Evolutionary conservation across 257 asterid genomes (phyloP).

Genomic region (Anisodus acutangulus): DNA sequence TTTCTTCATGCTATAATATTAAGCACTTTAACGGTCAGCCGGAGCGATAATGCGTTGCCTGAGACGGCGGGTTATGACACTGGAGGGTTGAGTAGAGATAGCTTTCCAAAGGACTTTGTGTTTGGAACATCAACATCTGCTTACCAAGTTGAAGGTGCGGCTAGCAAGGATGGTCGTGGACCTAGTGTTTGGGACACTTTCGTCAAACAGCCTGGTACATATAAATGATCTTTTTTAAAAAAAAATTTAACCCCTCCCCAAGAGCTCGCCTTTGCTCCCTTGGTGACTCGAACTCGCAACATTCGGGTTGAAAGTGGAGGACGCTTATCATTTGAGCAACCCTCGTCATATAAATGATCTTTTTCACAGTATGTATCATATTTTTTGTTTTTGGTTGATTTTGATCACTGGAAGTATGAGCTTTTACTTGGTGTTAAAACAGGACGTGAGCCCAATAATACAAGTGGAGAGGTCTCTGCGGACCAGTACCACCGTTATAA

Average conservation of each 20-base stretch:
- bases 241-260: no score
- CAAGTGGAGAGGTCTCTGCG: constrained; percentile 33
- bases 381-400: background rate
- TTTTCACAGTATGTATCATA: background rate
- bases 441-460: constrained; percentile 32
- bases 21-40: background rate
- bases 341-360: background rate
- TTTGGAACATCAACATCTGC: constrained; percentile 38
- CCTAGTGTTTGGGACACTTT: constrained; percentile 35
- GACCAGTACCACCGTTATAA: constrained; percentile 35
- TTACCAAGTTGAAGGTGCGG: constrained; percentile 39
- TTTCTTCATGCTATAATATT: background rate
- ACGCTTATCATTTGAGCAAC: no score
- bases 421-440: background rate
- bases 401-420: background rate
- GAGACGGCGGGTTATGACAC: constrained; percentile 2
- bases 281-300: no score
- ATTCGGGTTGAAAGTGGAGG: no score
- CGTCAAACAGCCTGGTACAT: constrained; percentile 16
- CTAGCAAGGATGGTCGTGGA: constrained; percentile 32
- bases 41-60: background rate
- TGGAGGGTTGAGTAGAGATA: constrained; percentile 31
- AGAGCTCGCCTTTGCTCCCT: no score
- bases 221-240: no score
- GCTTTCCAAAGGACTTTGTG: constrained; percentile 30